These are phyloP conservation scores for Colletotrichum gloeosporioides DNA, from an alignment of 2,329 filamentous ascomycete genomes.

Conservation along the genomic window DNA sequence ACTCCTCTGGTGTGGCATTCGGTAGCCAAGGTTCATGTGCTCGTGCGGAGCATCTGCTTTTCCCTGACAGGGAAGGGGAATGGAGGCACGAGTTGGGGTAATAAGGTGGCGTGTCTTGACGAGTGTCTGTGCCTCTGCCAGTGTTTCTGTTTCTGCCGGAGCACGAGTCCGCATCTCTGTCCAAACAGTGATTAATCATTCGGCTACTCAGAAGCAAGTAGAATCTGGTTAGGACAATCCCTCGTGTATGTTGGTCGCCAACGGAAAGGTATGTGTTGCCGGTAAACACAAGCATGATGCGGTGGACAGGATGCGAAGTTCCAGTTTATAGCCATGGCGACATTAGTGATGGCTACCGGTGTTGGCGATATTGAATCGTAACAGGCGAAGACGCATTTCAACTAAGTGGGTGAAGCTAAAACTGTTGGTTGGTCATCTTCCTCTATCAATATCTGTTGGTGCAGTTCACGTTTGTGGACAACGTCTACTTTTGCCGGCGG, in stretches of 20 bases:
- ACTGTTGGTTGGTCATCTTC: neutral
- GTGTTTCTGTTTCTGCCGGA: neutral
- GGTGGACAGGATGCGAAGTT: neutral
- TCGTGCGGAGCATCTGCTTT: neutral
- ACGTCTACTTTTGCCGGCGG: neutral
- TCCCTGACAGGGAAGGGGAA: neutral
- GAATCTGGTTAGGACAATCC: neutral
- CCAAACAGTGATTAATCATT: neutral
- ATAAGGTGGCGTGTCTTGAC: slow-evolving; percentile 9
- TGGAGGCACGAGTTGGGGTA: slow-evolving; percentile 8
- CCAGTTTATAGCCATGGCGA: neutral
- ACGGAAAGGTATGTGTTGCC: neutral
- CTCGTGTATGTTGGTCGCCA: neutral
- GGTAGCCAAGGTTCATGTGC: neutral
- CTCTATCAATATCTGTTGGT: neutral
- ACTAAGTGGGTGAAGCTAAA: neutral
- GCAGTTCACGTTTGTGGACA: neutral
- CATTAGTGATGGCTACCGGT: neutral
- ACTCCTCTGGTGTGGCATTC: neutral
- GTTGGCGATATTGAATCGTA: neutral
- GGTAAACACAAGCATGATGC: neutral
- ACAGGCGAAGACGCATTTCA: neutral
- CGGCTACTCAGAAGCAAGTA: neutral
- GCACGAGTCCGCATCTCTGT: neutral
- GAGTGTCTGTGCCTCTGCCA: neutral